Evolutionary conservation across 352 stramenopile genomes (phyloP), one percentile per base, ranked within the genome.

Genomic region (Pilasporangium apinafurcum): DNA sequence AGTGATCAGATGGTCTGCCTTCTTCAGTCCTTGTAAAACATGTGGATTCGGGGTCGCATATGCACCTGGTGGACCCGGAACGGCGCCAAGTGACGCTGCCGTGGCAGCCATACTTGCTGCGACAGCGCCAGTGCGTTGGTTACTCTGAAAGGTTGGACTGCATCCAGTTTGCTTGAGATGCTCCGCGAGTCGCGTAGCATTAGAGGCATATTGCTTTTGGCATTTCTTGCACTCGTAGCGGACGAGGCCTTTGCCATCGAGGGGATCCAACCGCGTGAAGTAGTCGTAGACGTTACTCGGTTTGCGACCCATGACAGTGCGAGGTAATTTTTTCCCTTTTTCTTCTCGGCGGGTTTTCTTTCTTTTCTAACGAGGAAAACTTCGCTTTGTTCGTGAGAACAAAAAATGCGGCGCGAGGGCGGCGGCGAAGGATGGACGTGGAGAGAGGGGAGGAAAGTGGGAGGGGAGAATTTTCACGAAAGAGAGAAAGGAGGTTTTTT

Each of bases 171-270:
- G 63, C 48, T 76, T 76, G 24, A 92, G 61, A 56, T 92, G 79
- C 40, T 92, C 79, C 28, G 72, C 79, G 42, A 92, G 55, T 4
- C 79, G 74, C 49, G 80, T 92, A 41, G 80, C 80, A 50, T 92
- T 92, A 35, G 74, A 84, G 34, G 80, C 80, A 44, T 92, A 92
- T 62, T 92, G 76, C 56, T 92, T 92, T 53, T 85, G 62, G 53
- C 80, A 92, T 59, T 89, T 89, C 57, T 89, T 88, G 74, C 80
- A 92, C 62, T 88, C 74, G 58, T 87, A 92, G 51, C 80, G 80
- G 57, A 86, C 74, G 56, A 88, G 60, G 2, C 72, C 70, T 48
- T 88, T 89, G 44, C 63, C 63, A 43, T 83, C 72, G 2, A 65
- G 17, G 44, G 80, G 67, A 48, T 92, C 80, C 10, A 92, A 50